Base-by-base conservation (phyloP, 306 rosid genomes). In the Hylodesmum podocarpum region DNA sequence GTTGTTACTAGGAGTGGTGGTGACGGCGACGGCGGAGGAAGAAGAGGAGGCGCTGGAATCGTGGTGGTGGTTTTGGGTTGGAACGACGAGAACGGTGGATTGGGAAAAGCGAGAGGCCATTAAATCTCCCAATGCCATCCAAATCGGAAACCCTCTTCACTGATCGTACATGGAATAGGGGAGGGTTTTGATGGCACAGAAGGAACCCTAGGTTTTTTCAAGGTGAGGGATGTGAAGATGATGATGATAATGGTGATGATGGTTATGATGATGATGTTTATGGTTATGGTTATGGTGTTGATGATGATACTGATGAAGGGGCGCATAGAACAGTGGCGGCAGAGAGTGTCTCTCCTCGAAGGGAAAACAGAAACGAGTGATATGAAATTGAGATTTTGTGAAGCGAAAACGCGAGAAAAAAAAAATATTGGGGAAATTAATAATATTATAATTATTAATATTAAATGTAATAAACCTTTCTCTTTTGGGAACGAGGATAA, bases 61-160 rank as follows among this genome's bases (percentile, higher is more conserved):
- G 43, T 71, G 46, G 24, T 8, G 28, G 71, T 91, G 91, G 80
- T 76, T 66, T 73, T 90, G 95, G 75, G 66, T 89, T 8, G 97
- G 80, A 16, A 90, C 86, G 77, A 88, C 86, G 50, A 84, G 89
- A 34, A 84, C 83, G 33, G 94, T 75, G 82, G 98, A 89, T 84
- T 96, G 97, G 58, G 98, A 92, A 87, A 92, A 88, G 81, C 96
- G 88, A 31, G 99, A 92, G 76, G 94, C 93, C 99, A 92, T 91
- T 81, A 88, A 86, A 84, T 96, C 93, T 75, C 97, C 98, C 98
- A 93, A 93, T 96, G 99, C 99, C 99, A 96, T 96, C 83, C 99
- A 91, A 96, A 91, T 86, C 88, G 47, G 70, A 78, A 76, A 78
- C 46, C 65, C 64, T 71, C 50, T 55, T 77, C 40, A 63, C 73